phyloP scores from a whole-genome alignment of 2,329 filamentous ascomycete species.

The Diplodia corticola region DNA sequence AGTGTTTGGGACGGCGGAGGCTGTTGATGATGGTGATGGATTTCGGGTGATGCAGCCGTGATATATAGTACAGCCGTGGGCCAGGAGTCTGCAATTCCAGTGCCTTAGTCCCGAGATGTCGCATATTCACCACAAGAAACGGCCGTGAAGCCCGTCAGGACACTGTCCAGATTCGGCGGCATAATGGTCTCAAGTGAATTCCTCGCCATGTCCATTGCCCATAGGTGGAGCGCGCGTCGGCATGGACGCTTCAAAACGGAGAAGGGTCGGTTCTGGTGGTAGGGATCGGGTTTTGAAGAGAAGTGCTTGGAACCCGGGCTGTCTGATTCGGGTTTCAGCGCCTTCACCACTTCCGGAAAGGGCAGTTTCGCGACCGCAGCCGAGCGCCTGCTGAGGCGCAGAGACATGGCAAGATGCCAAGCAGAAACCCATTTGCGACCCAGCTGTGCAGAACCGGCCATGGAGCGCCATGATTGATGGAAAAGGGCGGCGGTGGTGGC shows the following conservation, averaged over 20 bases:
- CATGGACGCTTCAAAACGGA: slow-evolving; percentile 2
- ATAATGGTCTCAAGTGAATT: slow-evolving; percentile 3
- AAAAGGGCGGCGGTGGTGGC: not conserved
- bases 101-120: not conserved
- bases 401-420: not conserved
- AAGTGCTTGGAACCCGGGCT: not conserved
- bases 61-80: not conserved
- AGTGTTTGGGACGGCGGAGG: not conserved
- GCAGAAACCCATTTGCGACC: not conserved
- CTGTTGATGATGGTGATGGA: not conserved
- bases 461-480: not conserved
- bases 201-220: not conserved
- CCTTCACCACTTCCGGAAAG: not conserved
- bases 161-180: slow-evolving; percentile 1
- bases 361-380: slow-evolving; percentile 8
- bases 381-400: slow-evolving; percentile 9
- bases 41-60: not conserved
- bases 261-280: not conserved
- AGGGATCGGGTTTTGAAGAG: not conserved
- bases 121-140: not conserved
- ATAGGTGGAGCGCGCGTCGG: too few species aligned
- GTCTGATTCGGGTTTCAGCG: slow-evolving; percentile 7
- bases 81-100: not conserved
- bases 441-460: not conserved
- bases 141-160: not conserved